These are phyloP conservation scores for Angomonas ambiguus DNA, from an alignment of 208 protist genomes.

Conservation along the genomic window DNA sequence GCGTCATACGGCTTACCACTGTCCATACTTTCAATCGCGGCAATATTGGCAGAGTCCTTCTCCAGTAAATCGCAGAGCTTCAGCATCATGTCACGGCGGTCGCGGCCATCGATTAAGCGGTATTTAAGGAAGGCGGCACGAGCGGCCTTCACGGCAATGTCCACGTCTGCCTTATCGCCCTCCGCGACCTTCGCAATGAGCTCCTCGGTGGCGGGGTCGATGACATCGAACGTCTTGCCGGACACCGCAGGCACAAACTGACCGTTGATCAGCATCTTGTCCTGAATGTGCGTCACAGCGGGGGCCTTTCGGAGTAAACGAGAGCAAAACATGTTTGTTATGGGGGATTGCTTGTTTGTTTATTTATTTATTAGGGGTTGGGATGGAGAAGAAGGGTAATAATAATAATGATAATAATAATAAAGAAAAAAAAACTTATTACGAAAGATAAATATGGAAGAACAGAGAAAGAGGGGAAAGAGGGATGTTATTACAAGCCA, in stretches of 20 bases:
- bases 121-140: constrained; percentile 53
- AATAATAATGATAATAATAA: constrained; percentile 14
- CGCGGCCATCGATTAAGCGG: constrained; percentile 33
- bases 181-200: constrained; percentile 74
- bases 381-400: background rate
- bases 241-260: constrained; percentile 68
- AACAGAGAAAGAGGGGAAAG: too few species aligned
- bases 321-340: constrained; percentile 21
- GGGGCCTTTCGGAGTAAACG: constrained; percentile 1
- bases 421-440: constrained; percentile 5
- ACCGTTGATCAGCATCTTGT: constrained; percentile 85
- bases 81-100: constrained; percentile 58
- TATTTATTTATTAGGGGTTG: background rate
- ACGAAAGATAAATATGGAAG: constrained; percentile 14
- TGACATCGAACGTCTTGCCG: constrained; percentile 67
- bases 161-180: constrained; percentile 72
- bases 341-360: background rate
- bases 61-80: constrained; percentile 79
- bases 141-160: constrained; percentile 77
- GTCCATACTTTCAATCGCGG: constrained; percentile 79
- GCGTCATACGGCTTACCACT: constrained; percentile 85
- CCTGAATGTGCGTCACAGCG: constrained; percentile 38
- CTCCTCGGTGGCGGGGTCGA: constrained; percentile 77
- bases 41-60: constrained; percentile 54
- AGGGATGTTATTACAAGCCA: constrained; percentile 17